Conservation (phyloP, 2,329 filamentous ascomycete genomes). For the Apiospora phragmitis region DNA sequence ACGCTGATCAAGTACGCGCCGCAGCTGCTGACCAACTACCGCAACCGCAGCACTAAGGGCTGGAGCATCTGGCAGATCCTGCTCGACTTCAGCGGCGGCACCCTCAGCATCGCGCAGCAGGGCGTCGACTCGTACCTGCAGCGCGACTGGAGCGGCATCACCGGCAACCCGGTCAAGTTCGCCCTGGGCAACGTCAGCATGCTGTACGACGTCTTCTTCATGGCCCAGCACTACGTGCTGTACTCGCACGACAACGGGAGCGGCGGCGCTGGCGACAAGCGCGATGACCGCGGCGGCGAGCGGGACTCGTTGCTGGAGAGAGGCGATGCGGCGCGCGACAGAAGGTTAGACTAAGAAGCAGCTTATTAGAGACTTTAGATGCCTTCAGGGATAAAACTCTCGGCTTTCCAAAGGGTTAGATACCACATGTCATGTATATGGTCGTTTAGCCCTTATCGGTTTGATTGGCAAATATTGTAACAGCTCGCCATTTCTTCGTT, state of each 20-base stretch:
- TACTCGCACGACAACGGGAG: conserved; percentile 46
- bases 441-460: no score
- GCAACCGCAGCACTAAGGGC: conserved; percentile 79
- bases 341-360: conserved; percentile 31
- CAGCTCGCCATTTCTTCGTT: not conserved
- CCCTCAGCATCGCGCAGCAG: conserved; percentile 80
- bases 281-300: conserved; percentile 31
- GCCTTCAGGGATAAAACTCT: not conserved
- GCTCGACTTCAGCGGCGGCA: conserved; percentile 78
- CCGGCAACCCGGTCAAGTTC: conserved; percentile 90
- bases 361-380: not conserved
- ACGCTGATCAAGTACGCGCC: conserved; percentile 93
- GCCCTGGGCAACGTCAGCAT: conserved; percentile 83
- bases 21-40: conserved; percentile 80
- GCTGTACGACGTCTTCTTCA: conserved; percentile 82
- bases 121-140: conserved; percentile 82
- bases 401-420: not conserved
- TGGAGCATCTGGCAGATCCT: conserved; percentile 87
- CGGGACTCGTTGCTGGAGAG: conserved; percentile 37
- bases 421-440: not conserved
- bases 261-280: not conserved
- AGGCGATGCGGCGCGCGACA: conserved; percentile 22
- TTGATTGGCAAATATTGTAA: not conserved
- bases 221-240: conserved; percentile 83
- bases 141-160: conserved; percentile 85